These are phyloP conservation scores for Cystobasidium slooffiae DNA, from an alignment of 1,284 basidiomycete genomes.

Conservation along the genomic window DNA sequence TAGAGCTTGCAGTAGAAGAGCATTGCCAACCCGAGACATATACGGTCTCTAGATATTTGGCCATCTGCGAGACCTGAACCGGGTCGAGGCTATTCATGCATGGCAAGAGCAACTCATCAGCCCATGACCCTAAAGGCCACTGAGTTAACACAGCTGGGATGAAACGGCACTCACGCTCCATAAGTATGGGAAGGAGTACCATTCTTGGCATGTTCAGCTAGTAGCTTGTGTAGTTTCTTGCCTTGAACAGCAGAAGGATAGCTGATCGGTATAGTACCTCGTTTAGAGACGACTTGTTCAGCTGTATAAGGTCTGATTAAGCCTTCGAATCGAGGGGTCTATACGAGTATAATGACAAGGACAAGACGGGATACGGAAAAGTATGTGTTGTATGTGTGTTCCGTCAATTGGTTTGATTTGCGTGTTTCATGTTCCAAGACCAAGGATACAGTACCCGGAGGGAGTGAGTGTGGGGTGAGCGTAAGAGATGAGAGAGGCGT, in stretches of 20 bases:
- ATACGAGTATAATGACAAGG: conserved; percentile 15
- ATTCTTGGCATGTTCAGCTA: conserved; percentile 70
- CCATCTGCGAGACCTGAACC: conserved; percentile 94
- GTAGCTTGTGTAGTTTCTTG: conserved; percentile 81
- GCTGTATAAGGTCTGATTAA: conserved; percentile 90
- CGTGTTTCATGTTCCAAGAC: no score
- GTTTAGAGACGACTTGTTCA: conserved; percentile 88
- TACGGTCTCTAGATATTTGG: conserved; percentile 87
- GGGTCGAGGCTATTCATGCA: conserved; percentile 77
- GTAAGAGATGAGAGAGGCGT: no score
- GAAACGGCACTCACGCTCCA: conserved; percentile 77
- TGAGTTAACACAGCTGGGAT: neutral
- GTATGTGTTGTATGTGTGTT: no score
- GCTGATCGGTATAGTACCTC: conserved; percentile 80
- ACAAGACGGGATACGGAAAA: neutral
- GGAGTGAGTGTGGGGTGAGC: no score
- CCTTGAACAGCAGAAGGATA: conserved; percentile 85
- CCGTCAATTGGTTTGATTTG: no score
- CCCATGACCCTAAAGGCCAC: neutral
- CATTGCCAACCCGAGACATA: conserved; percentile 97
- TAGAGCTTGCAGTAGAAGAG: conserved; percentile 79
- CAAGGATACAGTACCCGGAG: no score
- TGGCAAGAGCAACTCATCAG: neutral
- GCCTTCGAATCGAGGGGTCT: conserved; percentile 84
- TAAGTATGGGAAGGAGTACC: conserved; percentile 89